Evolutionary conservation across 768 basidiomycete genomes (phyloP).

Genomic region (Termitomyces sp.): DNA sequence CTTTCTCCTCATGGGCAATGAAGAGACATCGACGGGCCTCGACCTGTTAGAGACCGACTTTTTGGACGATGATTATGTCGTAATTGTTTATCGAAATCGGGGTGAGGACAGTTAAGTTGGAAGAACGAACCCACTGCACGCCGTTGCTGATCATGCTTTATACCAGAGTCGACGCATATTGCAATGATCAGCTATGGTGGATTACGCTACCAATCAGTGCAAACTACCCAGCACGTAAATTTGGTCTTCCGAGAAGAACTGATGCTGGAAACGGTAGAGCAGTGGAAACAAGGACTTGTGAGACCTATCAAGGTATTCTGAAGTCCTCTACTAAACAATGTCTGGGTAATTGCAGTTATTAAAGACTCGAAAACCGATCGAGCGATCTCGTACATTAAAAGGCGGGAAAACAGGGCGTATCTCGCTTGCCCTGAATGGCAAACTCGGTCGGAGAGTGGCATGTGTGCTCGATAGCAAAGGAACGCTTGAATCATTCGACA

Average conservation of each 20-base stretch:
- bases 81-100: constrained; percentile 60
- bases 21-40: constrained; percentile 38
- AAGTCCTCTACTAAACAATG: constrained; percentile 27
- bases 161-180: constrained; percentile 54
- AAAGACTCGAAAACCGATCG: constrained; percentile 50
- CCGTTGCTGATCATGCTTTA: constrained; percentile 36
- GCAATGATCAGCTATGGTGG: constrained; percentile 63
- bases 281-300: constrained; percentile 66
- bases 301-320: constrained; percentile 26
- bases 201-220: constrained; percentile 57
- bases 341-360: constrained; percentile 45
- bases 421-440: constrained; percentile 71
- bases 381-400: constrained; percentile 53
- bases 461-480: constrained; percentile 71
- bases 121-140: constrained; percentile 20
- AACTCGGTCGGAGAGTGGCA: constrained; percentile 69
- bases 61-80: constrained; percentile 72
- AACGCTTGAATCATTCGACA: constrained; percentile 71
- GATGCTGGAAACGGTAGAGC: constrained; percentile 54
- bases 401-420: constrained; percentile 50
- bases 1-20: constrained; percentile 39
- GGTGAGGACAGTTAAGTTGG: constrained; percentile 46
- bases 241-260: constrained; percentile 61
- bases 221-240: constrained; percentile 50
- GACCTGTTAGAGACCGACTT: constrained; percentile 70